Evolutionary conservation across 148 eudicot species (phyloP).

Genomic region (Salicornia ramosissima): DNA sequence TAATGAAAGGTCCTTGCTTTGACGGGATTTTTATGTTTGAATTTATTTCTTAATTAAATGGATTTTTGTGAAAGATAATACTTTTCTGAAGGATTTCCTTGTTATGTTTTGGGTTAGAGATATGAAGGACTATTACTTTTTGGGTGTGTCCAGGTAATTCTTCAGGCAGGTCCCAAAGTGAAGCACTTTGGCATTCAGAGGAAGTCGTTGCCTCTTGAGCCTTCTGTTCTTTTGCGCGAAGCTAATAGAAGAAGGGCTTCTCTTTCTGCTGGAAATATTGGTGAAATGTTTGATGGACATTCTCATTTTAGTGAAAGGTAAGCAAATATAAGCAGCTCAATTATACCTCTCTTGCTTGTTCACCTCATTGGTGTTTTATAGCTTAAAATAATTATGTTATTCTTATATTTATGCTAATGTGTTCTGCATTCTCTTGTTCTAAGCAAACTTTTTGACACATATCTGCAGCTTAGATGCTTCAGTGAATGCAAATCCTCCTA

Average conservation of each 20-base stretch:
- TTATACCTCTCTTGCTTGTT: conserved; percentile 3
- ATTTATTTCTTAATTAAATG: neutral
- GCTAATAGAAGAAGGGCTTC: conserved; percentile 95
- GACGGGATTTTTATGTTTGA: neutral
- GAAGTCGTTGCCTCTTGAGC: conserved; percentile 87
- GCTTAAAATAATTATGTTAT: neutral
- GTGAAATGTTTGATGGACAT: conserved; percentile 64
- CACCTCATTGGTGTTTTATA: neutral
- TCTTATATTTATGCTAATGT: conserved; percentile 1
- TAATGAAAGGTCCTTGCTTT: neutral
- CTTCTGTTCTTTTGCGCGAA: conserved; percentile 80
- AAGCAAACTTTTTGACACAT: conserved; percentile 12
- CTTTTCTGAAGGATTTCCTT: neutral
- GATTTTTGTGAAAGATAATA: neutral
- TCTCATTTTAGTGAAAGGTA: conserved; percentile 49
- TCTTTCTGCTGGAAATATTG: conserved; percentile 75
- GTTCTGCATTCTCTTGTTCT: neutral
- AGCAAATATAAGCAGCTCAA: conserved; percentile 6
- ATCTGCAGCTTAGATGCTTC: conserved; percentile 53
- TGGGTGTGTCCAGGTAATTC: conserved; percentile 54
- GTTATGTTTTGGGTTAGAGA: neutral
- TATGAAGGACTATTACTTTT: conserved; percentile 4
- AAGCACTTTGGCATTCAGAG: conserved; percentile 92
- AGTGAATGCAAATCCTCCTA: conserved; percentile 27
- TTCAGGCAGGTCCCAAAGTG: conserved; percentile 59